phyloP scores from a whole-genome alignment of 202 grass and related monocot species.

The Cymbopogon flexuosus region DNA sequence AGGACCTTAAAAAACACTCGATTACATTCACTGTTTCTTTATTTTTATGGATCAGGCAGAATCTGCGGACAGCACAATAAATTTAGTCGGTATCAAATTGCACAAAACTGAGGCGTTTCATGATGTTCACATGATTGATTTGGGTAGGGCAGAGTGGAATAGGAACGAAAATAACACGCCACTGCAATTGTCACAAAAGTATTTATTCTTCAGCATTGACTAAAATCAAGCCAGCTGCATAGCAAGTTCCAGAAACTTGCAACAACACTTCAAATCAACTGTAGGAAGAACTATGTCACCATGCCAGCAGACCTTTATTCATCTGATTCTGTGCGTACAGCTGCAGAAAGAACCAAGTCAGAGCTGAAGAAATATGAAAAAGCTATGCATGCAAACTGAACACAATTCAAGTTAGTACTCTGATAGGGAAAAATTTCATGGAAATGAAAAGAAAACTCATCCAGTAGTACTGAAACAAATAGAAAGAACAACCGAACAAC shows the following conservation, averaged over 20 bases:
- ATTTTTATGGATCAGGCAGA: neutral
- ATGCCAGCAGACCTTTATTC: constrained; percentile 46
- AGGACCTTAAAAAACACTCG: neutral
- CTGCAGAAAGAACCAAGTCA: constrained; percentile 40
- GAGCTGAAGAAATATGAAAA: neutral
- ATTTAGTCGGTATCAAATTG: neutral
- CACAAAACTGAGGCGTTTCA: neutral
- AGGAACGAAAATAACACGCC: neutral
- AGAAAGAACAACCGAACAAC: neutral
- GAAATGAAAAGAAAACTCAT: neutral
- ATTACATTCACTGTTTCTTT: neutral
- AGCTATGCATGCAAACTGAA: neutral
- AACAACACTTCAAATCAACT: constrained; percentile 37
- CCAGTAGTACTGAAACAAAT: neutral
- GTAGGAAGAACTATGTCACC: constrained; percentile 20
- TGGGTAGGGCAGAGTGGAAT: neutral
- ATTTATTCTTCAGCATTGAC: constrained; percentile 45
- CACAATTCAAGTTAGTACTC: neutral
- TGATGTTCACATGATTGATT: neutral
- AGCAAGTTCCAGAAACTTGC: constrained; percentile 20
- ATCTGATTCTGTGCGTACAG: constrained; percentile 54
- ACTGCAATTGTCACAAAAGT: constrained; percentile 10
- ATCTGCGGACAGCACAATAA: neutral
- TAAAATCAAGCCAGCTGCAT: constrained; percentile 26
- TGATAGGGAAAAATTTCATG: neutral